Evolutionary conservation across 2,329 filamentous ascomycete species (phyloP).

Genomic region (Cladosporium sp.): DNA sequence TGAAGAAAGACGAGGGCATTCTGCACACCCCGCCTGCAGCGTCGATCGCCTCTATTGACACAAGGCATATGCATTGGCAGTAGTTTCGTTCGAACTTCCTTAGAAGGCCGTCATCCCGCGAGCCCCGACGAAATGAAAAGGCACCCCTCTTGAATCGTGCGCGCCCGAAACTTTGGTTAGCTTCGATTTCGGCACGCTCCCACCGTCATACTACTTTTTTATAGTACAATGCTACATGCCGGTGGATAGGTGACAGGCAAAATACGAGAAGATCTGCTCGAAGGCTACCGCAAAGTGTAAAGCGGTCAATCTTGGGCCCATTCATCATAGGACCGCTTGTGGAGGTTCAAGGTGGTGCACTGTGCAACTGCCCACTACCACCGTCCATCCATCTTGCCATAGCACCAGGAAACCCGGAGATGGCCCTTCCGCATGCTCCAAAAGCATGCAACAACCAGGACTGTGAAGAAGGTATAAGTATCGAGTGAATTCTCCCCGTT

Average conservation of each 20-base stretch:
- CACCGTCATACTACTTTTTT: constrained; percentile 11
- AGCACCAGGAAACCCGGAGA: neutral
- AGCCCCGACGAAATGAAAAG: too few species aligned
- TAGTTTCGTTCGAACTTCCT: too few species aligned
- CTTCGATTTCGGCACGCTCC: constrained; percentile 2
- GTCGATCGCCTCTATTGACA: neutral
- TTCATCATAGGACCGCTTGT: neutral
- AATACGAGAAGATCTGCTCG: constrained; percentile 12
- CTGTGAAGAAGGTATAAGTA: constrained; percentile 8
- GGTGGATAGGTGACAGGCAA: neutral
- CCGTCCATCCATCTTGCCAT: neutral
- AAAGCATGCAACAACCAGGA: neutral
- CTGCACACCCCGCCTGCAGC: constrained; percentile 10
- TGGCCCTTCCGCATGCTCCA: constrained; percentile 1
- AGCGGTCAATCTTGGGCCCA: neutral
- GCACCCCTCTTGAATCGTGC: too few species aligned
- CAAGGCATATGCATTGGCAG: too few species aligned
- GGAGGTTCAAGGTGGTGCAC: neutral
- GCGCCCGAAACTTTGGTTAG: too few species aligned
- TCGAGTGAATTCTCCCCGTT: neutral
- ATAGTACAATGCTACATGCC: constrained; percentile 5
- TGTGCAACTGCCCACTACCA: neutral
- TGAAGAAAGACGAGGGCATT: neutral
- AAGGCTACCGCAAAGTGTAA: constrained; percentile 1
- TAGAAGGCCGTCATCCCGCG: neutral